Evolutionary conservation across 2,329 filamentous ascomycete genomes (phyloP).

Genomic region (Beauveria caledonica): DNA sequence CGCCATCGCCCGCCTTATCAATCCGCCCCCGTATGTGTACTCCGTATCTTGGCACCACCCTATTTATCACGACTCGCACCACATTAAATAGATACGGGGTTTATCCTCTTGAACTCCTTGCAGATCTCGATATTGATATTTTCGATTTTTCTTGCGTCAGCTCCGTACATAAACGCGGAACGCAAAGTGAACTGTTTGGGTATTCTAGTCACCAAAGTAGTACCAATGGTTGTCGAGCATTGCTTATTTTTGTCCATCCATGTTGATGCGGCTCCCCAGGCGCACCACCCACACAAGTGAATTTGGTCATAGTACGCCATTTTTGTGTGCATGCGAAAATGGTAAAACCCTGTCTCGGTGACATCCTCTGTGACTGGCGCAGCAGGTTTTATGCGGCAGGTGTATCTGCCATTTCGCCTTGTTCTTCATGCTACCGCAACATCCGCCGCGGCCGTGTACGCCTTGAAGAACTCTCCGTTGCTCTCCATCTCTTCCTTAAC

Average conservation of each 20-base stretch:
- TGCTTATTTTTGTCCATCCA: background rate
- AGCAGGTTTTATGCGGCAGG: background rate
- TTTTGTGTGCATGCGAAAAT: background rate
- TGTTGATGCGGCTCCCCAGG: background rate
- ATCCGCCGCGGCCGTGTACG: conserved; percentile 52
- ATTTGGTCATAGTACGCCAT: background rate
- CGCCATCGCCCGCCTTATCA: background rate
- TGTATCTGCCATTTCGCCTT: background rate
- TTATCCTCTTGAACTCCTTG: background rate
- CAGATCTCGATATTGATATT: background rate
- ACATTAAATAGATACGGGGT: background rate
- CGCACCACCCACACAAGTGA: background rate
- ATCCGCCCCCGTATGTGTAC: background rate
- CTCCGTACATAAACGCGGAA: background rate
- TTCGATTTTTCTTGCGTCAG: background rate
- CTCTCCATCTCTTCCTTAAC: conserved; percentile 88
- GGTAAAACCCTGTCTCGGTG: background rate
- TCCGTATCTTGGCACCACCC: background rate
- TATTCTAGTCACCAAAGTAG: background rate
- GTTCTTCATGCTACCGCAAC: conserved; percentile 30
- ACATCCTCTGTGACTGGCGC: background rate
- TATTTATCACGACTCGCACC: background rate
- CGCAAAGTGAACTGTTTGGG: background rate
- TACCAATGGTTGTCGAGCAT: background rate
- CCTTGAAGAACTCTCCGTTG: conserved; percentile 72